Evolutionary conservation across 148 eudicot genomes (phyloP).

Genomic region (Vaccinium darrowii): DNA sequence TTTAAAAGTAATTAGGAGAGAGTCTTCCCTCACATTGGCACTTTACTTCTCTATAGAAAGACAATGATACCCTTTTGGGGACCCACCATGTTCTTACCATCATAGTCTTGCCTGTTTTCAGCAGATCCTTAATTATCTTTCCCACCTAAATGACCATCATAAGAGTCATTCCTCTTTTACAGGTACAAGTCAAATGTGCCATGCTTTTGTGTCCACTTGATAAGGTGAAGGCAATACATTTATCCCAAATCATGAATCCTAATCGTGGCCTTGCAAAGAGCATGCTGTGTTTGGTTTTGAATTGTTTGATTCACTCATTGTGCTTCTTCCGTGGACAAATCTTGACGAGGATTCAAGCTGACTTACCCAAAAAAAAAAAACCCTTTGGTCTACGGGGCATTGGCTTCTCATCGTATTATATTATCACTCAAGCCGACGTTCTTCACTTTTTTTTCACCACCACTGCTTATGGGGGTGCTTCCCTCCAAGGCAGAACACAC

Average conservation of each 20-base stretch:
- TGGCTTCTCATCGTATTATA: not conserved
- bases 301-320: not conserved
- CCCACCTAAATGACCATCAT: conserved; percentile 1
- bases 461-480: too few relatives aligned
- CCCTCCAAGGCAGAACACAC: too few relatives aligned
- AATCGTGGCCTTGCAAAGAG: not conserved
- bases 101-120: not conserved
- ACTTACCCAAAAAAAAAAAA: not conserved
- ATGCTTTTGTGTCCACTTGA: conserved; percentile 1
- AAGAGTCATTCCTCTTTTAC: not conserved
- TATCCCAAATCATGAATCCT: not conserved
- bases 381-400: not conserved
- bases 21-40: not conserved
- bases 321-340: not conserved
- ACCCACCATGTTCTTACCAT: not conserved
- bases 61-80: conserved; percentile 5
- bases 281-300: not conserved
- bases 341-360: not conserved
- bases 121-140: not conserved
- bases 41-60: not conserved
- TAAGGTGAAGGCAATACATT: not conserved
- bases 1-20: not conserved
- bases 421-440: not conserved
- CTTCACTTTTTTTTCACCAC: not conserved
- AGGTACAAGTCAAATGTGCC: not conserved